phyloP scores from a whole-genome alignment of 1,284 basidiomycete species.

The Dichomitus squalens region DNA sequence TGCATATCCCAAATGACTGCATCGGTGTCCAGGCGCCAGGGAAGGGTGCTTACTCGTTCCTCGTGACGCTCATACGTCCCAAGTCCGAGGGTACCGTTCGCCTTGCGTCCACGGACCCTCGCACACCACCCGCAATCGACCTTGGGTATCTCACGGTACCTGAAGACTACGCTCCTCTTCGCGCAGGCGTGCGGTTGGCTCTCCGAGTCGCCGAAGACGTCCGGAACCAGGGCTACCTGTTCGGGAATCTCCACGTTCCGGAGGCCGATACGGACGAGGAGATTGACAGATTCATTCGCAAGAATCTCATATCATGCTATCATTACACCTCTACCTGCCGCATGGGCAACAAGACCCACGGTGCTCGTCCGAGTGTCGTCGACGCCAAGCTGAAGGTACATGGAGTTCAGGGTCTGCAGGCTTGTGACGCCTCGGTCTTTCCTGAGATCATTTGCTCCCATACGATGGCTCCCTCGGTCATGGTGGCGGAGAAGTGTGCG shows the following conservation, averaged over 20 bases:
- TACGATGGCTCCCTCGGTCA: slow-evolving; percentile 38
- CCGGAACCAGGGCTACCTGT: slow-evolving; percentile 33
- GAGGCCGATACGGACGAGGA: slow-evolving; percentile 21
- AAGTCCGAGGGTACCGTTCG: slow-evolving; percentile 36
- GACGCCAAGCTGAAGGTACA: slow-evolving; percentile 52
- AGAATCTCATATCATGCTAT: slow-evolving; percentile 33
- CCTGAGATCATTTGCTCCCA: no score
- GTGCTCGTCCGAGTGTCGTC: slow-evolving; percentile 42
- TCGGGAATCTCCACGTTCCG: slow-evolving; percentile 34
- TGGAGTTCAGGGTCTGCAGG: slow-evolving; percentile 42
- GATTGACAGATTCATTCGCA: slow-evolving; percentile 32
- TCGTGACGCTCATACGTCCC: slow-evolving; percentile 34
- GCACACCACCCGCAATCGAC: slow-evolving; percentile 33
- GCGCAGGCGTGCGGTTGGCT: slow-evolving; percentile 29
- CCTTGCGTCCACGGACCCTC: slow-evolving; percentile 35
- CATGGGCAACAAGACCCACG: slow-evolving; percentile 38
- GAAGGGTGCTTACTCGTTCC: slow-evolving; percentile 31
- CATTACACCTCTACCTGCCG: slow-evolving; percentile 41
- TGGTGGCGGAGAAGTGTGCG: slow-evolving; percentile 40
- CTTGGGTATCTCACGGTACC: slow-evolving; percentile 32
- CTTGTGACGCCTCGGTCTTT: slow-evolving; percentile 47
- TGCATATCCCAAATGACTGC: slow-evolving; percentile 28
- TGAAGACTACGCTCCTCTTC: slow-evolving; percentile 28
- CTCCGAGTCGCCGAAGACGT: slow-evolving; percentile 33
- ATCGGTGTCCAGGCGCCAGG: slow-evolving; percentile 19